A percentile compares a stretch with the other conserved stretches of the same genome.
Conservation (phyloP, 2,329 filamentous ascomycete species). For the Aspergillus neoniger region DNA sequence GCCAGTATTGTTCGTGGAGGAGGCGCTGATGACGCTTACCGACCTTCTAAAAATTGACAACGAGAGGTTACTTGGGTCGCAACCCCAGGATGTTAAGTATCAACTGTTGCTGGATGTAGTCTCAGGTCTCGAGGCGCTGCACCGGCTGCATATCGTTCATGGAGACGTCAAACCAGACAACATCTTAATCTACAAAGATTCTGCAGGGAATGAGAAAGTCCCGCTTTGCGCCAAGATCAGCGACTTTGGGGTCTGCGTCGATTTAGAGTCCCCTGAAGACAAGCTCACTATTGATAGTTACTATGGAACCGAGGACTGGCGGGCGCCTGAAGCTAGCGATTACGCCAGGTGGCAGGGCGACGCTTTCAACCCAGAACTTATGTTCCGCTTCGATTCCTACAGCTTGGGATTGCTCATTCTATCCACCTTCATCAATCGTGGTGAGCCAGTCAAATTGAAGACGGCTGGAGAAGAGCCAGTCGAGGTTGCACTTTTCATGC, state of each 20-base stretch:
- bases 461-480: constrained; percentile 15
- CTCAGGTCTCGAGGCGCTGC: constrained; percentile 28
- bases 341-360: constrained; percentile 12
- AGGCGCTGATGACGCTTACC: constrained; percentile 28
- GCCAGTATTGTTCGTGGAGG: constrained; percentile 32
- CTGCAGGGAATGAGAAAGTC: constrained; percentile 19
- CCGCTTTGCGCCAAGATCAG: constrained; percentile 31
- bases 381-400: constrained; percentile 32
- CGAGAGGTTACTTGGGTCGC: constrained; percentile 2
- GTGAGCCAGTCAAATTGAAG: constrained; percentile 16
- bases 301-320: constrained; percentile 28
- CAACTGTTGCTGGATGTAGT: constrained; percentile 28
- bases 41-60: constrained; percentile 24
- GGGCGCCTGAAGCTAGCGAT: constrained; percentile 24
- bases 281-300: constrained; percentile 28
- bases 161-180: constrained; percentile 35
- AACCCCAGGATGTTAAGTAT: constrained; percentile 21
- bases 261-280: constrained; percentile 24
- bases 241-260: constrained; percentile 34
- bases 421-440: constrained; percentile 26
- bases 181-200: constrained; percentile 28
- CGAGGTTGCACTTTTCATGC: constrained; percentile 14
- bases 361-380: constrained; percentile 25
- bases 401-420: constrained; percentile 29
- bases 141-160: constrained; percentile 29